Evolutionary conservation across 805 yeast genomes (phyloP), one percentile per base, ranked within the genome.

Genomic region (Yarrowia divulgata): DNA sequence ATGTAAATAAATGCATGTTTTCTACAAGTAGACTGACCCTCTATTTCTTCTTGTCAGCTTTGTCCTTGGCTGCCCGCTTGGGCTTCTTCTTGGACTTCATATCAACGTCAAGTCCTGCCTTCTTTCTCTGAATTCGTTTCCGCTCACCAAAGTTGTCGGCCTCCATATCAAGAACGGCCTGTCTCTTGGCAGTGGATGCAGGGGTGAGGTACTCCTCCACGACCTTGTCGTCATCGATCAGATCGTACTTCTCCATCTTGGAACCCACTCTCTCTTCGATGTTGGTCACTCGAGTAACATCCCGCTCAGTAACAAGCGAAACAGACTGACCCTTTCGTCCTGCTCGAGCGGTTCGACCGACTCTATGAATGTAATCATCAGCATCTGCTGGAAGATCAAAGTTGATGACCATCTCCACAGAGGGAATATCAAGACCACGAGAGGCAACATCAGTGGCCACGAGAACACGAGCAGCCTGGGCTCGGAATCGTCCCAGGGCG

Each of bases 271-370:
- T 84, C 68, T 87, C 91, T 77, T 95, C 99, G 68, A 95, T 94
- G 8, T 94, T 88, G 71, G 90, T 85, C 7, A 95, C 84, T 74
- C 98, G 84, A 34, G 83, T 84, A 14, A 95, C 88, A 76, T 94
- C 99, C 70, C 89, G 87, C 74, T 93, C 97, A 0, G 97, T 87
- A 4, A 95, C 90, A 70, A 95, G 84, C 14, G 95, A 86, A 0
- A 95, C 81, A 8, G 97, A 85, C 72, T 87, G 91, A 80, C 99
- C 99, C 64, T 81, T 80, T 74, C 97, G 84, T 1, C 98, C 98
- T 2, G 98, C 98, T 85, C 99, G 90, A 10, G 98, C 99, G 13
- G 99, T 94, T 86, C 99, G 91, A 81, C 99, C 99, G 12, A 94
- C 97, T 78, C 99, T 84, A 80, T 95, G 99, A 68, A 95, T 93